A percentile compares a stretch with the other conserved stretches of the same genome.
These are phyloP conservation scores for Massariosphaeria phaeospora DNA, from an alignment of 495 filamentous ascomycete genomes.

Conservation along the genomic window DNA sequence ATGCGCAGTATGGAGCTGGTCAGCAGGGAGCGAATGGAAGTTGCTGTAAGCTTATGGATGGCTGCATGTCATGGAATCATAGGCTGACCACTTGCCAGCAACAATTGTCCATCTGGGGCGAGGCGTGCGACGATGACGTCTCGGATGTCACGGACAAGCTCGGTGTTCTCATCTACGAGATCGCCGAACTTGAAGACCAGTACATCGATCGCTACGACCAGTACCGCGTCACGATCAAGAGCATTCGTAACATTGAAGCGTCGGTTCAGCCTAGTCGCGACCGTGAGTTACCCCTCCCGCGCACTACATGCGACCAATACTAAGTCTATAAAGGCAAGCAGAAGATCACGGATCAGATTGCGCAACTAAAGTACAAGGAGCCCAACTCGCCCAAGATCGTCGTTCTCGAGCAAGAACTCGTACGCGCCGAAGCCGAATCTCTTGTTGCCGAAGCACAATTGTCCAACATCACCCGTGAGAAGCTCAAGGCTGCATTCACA, in stretches of 20 bases:
- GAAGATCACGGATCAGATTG: slow-evolving; percentile 98
- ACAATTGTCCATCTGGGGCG: slow-evolving; percentile 98
- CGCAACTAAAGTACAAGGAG: slow-evolving; percentile 99
- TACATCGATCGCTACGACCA: slow-evolving; percentile 98
- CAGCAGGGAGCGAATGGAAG: slow-evolving; percentile 93
- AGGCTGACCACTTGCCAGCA: slow-evolving; percentile 57
- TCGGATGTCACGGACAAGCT: slow-evolving; percentile 99
- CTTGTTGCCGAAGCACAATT: slow-evolving; percentile 96
- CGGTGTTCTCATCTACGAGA: slow-evolving; percentile 94
- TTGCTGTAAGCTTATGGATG: slow-evolving; percentile 64
- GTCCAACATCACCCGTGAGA: slow-evolving; percentile 98
- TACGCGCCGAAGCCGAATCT: slow-evolving; percentile 96
- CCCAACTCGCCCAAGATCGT: slow-evolving; percentile 96
- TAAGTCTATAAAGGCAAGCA: slow-evolving; percentile 67
- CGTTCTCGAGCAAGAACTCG: slow-evolving; percentile 95
- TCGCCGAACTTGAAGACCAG: slow-evolving; percentile 95
- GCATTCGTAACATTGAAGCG: slow-evolving; percentile 96
- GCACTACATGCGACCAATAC: slow-evolving; percentile 6
- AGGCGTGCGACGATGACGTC: slow-evolving; percentile 93
- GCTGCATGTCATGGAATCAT: neutral
- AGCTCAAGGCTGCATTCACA: slow-evolving; percentile 95
- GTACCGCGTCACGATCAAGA: slow-evolving; percentile 98
- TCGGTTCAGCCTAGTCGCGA: slow-evolving; percentile 97
- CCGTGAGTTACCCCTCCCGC: slow-evolving; percentile 53
- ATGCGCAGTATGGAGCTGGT: slow-evolving; percentile 98